Base-by-base conservation (phyloP, 192 early-diverging fungal genomes). In the Spizellomyces punctatus region DNA sequence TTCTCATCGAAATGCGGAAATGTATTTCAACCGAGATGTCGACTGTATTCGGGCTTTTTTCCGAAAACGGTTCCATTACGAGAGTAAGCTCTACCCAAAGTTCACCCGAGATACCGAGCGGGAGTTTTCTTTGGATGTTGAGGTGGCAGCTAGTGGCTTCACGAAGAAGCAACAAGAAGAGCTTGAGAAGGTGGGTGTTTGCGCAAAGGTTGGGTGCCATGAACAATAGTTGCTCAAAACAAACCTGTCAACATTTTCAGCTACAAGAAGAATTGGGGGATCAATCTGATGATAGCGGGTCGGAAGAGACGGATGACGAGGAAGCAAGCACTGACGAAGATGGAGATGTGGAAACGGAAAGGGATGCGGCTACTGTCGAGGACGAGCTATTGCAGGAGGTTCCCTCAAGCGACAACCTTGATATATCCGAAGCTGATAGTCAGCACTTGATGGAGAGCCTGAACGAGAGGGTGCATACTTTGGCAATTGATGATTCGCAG, bases 11-110 rank as follows among this genome's bases (percentile, higher is more conserved):
- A 98, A 99, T 74, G 98, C 96, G 17, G 95, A 98, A 83, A 92
- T 82, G 81, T 96, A 99, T 77, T 99, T 99, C 74, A 94, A 99
- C 81, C 92, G 98, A 27, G 98, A 99, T 78, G 96, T 99, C 10
- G 93, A 96, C 66, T 99, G 98, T 86, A 96, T 99, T 67, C 89
- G 95, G 47, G 86, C 81, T 6, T 99, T 94, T 69, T 99, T 99
- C 87, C 86, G 88, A 66, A 87, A 88, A 63, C 88, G 94, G 21
- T 99, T 92, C 76, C 86, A 89, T 60, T 99, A 98, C 64, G 96
- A 98, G 78, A 92, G 90, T 76, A 78, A 85, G 52, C 79, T 97
- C 54, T 99, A 93, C 76, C 98, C 98, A 10, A 91, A 91, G 72
- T 98, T 99, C 78, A 84, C 80, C 54, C 72, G 89, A 44, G 93